Percentiles rank a stretch among this genome's conserved stretches.
Evolutionary conservation across 805 yeast genomes (phyloP).

Genomic region (Candida adriatica): DNA sequence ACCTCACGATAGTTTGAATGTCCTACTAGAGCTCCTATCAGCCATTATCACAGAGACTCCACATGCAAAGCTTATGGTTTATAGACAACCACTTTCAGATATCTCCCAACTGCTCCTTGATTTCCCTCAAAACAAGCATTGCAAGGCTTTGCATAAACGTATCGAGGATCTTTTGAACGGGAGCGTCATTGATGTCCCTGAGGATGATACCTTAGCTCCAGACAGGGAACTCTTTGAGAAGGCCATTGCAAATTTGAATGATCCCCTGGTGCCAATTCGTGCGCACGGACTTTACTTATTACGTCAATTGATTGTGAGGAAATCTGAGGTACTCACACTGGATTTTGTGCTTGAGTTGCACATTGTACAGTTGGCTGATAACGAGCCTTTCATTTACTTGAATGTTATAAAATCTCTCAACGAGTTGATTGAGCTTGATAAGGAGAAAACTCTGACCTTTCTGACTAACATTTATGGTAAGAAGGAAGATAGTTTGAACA

Average conservation of each 20-base stretch:
- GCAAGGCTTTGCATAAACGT: slow-evolving; percentile 10
- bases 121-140: slow-evolving; percentile 12
- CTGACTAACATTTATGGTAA: slow-evolving; percentile 32
- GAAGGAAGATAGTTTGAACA: slow-evolving; percentile 14
- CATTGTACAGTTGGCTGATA: slow-evolving; percentile 57
- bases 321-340: slow-evolving; percentile 43
- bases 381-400: slow-evolving; percentile 82
- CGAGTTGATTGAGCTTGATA: slow-evolving; percentile 42
- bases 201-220: slow-evolving; percentile 8
- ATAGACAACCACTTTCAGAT: slow-evolving; percentile 21
- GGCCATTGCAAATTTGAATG: slow-evolving; percentile 65
- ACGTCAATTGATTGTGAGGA: slow-evolving; percentile 43
- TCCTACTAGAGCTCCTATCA: slow-evolving; percentile 32
- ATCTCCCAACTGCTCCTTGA: slow-evolving; percentile 22
- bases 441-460: slow-evolving; percentile 29
- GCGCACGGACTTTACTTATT: slow-evolving; percentile 78
- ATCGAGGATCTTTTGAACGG: slow-evolving; percentile 15
- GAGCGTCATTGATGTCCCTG: slow-evolving; percentile 1
- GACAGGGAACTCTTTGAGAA: slow-evolving; percentile 40
- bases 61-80: slow-evolving; percentile 12
- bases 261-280: slow-evolving; percentile 74
- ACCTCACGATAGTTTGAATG: slow-evolving; percentile 23
- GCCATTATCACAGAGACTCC: slow-evolving; percentile 29
- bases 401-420: slow-evolving; percentile 79
- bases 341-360: slow-evolving; percentile 57